These are phyloP conservation scores for Sporothrix variecibatus DNA, from an alignment of 2,329 filamentous ascomycete genomes.

Conservation along the genomic window DNA sequence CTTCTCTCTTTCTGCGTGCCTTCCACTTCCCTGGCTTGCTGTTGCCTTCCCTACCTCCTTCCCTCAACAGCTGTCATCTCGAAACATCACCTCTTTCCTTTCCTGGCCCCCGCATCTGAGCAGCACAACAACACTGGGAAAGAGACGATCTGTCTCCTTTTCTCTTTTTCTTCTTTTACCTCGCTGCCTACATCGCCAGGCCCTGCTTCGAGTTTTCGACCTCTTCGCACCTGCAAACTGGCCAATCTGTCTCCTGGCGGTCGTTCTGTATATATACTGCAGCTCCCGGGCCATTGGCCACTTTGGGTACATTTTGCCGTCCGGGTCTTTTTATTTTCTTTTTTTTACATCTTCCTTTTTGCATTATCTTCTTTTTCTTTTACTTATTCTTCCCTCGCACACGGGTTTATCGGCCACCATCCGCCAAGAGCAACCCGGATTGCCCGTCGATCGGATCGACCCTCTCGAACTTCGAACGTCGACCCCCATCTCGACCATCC, in stretches of 20 bases:
- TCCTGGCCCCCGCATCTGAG: not conserved
- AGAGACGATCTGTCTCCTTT: conserved; percentile 5
- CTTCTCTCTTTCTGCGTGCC: conserved; percentile 6
- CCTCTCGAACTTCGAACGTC: not conserved
- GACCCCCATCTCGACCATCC: not conserved
- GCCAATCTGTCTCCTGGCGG: conserved; percentile 6
- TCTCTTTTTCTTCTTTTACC: not conserved
- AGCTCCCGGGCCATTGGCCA: not conserved
- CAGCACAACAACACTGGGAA: not conserved
- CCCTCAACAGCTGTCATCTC: conserved; percentile 24
- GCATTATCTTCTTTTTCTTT: not conserved
- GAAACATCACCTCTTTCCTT: not conserved
- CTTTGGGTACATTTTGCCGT: conserved; percentile 16
- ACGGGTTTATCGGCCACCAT: not conserved
- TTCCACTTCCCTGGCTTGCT: not conserved
- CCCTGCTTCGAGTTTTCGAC: not conserved
- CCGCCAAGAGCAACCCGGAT: not conserved
- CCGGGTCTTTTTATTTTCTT: not conserved
- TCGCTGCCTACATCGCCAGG: not conserved
- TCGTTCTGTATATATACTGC: not conserved
- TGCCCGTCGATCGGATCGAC: conserved; percentile 21
- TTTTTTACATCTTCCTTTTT: not conserved
- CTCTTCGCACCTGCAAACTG: not conserved
- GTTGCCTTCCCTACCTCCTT: conserved; percentile 8
- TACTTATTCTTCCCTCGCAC: not conserved